Percentiles rank a stretch among this genome's conserved stretches.
Conservation (phyloP, 73 alveolate species). For the Blepharisma japonicum region DNA sequence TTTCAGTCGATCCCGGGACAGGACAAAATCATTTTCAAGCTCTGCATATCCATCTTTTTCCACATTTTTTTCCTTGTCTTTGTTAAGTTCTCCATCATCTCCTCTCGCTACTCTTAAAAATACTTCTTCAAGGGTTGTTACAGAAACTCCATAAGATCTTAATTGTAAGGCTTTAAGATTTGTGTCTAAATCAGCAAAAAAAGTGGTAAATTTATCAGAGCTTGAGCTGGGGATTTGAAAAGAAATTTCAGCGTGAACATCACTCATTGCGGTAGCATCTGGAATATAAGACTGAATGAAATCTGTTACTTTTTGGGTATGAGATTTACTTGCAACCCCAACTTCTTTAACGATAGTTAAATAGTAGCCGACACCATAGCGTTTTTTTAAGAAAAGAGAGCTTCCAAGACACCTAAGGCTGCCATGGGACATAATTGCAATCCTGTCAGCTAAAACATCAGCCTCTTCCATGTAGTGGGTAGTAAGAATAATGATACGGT, state of each 20-base stretch:
- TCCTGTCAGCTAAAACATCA: slow-evolving; percentile 95
- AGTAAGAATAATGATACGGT: slow-evolving; percentile 88
- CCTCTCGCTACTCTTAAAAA: slow-evolving; percentile 85
- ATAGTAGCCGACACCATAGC: slow-evolving; percentile 85
- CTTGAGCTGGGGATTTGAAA: slow-evolving; percentile 61
- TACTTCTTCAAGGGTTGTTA: slow-evolving; percentile 97
- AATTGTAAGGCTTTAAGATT: slow-evolving; percentile 58
- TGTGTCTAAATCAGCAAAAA: slow-evolving; percentile 74
- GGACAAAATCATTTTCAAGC: slow-evolving; percentile 1
- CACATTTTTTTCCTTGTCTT: slow-evolving; percentile 28
- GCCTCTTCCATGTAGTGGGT: slow-evolving; percentile 99
- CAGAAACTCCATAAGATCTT: slow-evolving; percentile 81
- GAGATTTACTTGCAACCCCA: neutral
- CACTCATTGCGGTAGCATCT: slow-evolving; percentile 34
- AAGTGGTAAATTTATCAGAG: slow-evolving; percentile 52
- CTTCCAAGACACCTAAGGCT: slow-evolving; percentile 83
- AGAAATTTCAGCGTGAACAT: slow-evolving; percentile 64
- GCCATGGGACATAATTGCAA: slow-evolving; percentile 93
- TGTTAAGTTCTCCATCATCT: slow-evolving; percentile 24
- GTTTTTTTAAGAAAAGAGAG: slow-evolving; percentile 81
- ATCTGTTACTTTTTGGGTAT: neutral
- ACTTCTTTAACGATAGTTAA: slow-evolving; percentile 48
- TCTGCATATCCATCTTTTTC: slow-evolving; percentile 7
- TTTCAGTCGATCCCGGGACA: neutral
- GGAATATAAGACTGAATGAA: neutral